phyloP scores from a whole-genome alignment of 2,329 filamentous ascomycete genomes.

The Ophiostoma novo-ulmi region DNA sequence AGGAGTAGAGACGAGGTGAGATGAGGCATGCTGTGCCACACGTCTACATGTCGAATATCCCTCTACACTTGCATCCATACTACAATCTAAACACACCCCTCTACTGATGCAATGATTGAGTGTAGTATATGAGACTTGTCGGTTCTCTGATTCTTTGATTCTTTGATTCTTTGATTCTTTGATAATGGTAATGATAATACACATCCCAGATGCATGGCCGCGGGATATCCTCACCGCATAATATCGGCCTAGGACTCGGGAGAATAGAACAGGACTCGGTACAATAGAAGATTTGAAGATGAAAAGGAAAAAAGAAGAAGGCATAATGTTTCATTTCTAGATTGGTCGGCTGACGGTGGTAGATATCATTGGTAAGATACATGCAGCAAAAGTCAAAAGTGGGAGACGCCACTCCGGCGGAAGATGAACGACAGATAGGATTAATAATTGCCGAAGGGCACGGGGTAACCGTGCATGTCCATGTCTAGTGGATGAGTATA shows the following conservation, averaged over 20 bases:
- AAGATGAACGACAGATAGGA: background rate
- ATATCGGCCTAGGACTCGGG: background rate
- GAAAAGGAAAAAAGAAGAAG: background rate
- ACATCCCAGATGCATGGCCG: background rate
- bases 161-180: background rate
- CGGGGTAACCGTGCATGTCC: background rate
- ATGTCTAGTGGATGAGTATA: background rate
- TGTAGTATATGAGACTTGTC: background rate
- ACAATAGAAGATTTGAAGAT: no score
- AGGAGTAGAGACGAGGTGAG: background rate
- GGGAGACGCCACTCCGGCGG: background rate
- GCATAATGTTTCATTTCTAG: background rate
- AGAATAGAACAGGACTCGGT: background rate
- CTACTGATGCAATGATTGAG: background rate
- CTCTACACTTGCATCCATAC: background rate
- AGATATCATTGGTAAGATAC: background rate
- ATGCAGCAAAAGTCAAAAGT: background rate
- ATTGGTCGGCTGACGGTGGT: background rate
- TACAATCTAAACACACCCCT: background rate
- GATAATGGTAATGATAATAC: background rate
- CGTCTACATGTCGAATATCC: background rate
- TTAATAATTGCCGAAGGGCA: background rate
- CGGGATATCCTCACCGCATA: background rate
- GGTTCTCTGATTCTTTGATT: no score
- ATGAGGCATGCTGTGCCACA: constrained; percentile 1